These are phyloP conservation scores for Podaxis pistillaris DNA, from an alignment of 768 basidiomycete genomes.

Conservation along the genomic window DNA sequence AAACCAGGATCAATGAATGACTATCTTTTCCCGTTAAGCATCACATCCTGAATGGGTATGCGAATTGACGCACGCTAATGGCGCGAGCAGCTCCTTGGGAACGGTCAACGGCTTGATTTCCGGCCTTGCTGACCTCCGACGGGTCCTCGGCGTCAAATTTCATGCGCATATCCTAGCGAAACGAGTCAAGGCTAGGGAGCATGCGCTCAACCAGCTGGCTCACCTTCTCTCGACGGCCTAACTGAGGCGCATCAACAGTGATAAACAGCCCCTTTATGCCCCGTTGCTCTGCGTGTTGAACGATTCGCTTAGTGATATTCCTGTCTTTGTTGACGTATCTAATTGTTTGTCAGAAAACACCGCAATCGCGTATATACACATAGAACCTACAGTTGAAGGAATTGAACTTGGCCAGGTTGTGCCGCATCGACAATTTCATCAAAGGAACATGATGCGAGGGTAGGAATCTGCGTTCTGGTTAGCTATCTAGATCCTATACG, in stretches of 20 bases:
- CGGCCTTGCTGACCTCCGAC: slow-evolving; percentile 51
- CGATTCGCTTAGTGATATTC: slow-evolving; percentile 77
- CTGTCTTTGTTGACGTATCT: slow-evolving; percentile 94
- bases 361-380: neutral
- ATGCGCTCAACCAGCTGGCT: neutral
- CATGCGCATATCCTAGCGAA: slow-evolving; percentile 82
- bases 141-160: slow-evolving; percentile 86
- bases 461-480: slow-evolving; percentile 69
- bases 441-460: slow-evolving; percentile 92
- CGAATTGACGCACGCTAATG: slow-evolving; percentile 60
- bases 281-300: slow-evolving; percentile 86
- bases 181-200: neutral
- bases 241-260: slow-evolving; percentile 96
- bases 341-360: neutral
- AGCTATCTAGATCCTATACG: neutral
- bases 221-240: slow-evolving; percentile 88
- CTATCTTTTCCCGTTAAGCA: slow-evolving; percentile 31
- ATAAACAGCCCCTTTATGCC: slow-evolving; percentile 95
- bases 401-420: slow-evolving; percentile 74
- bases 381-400: slow-evolving; percentile 71
- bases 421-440: slow-evolving; percentile 93
- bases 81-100: slow-evolving; percentile 93
- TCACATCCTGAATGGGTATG: neutral
- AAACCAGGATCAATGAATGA: slow-evolving; percentile 94
- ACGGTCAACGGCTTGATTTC: slow-evolving; percentile 62